Evolutionary conservation across 2,329 filamentous ascomycete genomes (phyloP).

Genomic region (Aureobasidium pullulans): DNA sequence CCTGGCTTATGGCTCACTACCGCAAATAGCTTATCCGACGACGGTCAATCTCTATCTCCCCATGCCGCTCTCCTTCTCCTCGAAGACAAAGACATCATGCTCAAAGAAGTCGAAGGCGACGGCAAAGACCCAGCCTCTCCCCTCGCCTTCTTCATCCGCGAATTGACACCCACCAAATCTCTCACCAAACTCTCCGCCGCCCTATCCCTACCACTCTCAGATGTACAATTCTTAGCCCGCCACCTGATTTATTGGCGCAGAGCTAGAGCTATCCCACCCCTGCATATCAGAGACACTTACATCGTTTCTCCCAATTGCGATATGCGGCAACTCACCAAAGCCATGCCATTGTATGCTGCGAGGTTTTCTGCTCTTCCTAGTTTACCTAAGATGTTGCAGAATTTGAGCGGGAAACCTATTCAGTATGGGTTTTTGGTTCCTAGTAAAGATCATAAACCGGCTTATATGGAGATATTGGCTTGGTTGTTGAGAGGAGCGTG

Average conservation of each 20-base stretch:
- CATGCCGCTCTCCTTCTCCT: constrained; percentile 82
- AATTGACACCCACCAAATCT: constrained; percentile 53
- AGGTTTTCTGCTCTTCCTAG: constrained; percentile 77
- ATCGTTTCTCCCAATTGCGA: constrained; percentile 88
- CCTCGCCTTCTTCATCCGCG: constrained; percentile 65
- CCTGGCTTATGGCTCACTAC: constrained; percentile 82
- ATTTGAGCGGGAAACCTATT: constrained; percentile 70
- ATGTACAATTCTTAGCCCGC: constrained; percentile 79
- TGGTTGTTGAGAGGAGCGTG: constrained; percentile 90
- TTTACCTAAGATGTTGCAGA: constrained; percentile 78
- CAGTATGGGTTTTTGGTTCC: constrained; percentile 80
- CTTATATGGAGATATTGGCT: constrained; percentile 83
- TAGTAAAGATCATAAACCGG: constrained; percentile 75
- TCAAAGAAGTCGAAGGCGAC: constrained; percentile 61
- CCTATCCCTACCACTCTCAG: constrained; percentile 65
- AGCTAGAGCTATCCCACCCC: constrained; percentile 81
- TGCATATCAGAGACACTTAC: constrained; percentile 85
- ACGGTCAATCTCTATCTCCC: constrained; percentile 63
- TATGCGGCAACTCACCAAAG: constrained; percentile 60
- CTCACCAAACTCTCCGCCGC: constrained; percentile 66
- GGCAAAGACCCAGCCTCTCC: constrained; percentile 67
- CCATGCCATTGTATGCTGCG: constrained; percentile 64
- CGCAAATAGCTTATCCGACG: constrained; percentile 65
- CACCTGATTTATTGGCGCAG: constrained; percentile 96
- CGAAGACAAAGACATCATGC: constrained; percentile 72